Base-by-base conservation (phyloP, 2,329 filamentous ascomycete species). In the Orbilia javanica region DNA sequence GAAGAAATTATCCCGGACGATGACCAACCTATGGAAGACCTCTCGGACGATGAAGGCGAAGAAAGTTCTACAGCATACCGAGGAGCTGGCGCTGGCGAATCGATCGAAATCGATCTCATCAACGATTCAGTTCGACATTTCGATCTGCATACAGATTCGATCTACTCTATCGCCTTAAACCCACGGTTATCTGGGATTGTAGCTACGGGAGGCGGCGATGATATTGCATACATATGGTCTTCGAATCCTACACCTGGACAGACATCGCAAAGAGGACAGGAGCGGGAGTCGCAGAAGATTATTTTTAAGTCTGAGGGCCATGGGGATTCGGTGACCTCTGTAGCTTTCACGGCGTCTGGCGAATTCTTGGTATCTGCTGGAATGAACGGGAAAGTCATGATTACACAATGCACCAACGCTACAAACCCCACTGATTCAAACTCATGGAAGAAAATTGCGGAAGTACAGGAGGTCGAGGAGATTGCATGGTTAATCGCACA, bases 101-200 rank as follows among this genome's bases (percentile, higher is more conserved):
- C 86, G 72, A 86, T 91, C 83, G 93, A 96, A 84, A 90, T 97
- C 48, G 86, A 89, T 48, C 87, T 98, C 5, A 90, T 96, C 79
- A 99, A 98, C 87, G 95, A 99, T 87, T 96, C 93, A 80, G 87
- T 91, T 80, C 95, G 93, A 77, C 95, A 97, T 86, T 97, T 98
- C 83, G 96, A 98, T 86, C 85, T 86, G 39, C 93, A 97, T 86
- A 92, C 90, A 81, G 94, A 97, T 87, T 94, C 92, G 78, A 92
- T 99, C 82, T 99, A 97, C 86, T 90, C 93, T 85, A 96, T 99
- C 83, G 93, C 95, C 18, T 93, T 97, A 84, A 96, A 99, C 84
- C 96, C 96, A 3, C 86, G 90, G 5, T 88, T 92, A 83, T 87
- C 90, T 20, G 60, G 55, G 4, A 90, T 98, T 77, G 87, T 98